These are phyloP conservation scores for Dalbergia cultrata DNA, from an alignment of 306 rosid species.

Conservation along the genomic window DNA sequence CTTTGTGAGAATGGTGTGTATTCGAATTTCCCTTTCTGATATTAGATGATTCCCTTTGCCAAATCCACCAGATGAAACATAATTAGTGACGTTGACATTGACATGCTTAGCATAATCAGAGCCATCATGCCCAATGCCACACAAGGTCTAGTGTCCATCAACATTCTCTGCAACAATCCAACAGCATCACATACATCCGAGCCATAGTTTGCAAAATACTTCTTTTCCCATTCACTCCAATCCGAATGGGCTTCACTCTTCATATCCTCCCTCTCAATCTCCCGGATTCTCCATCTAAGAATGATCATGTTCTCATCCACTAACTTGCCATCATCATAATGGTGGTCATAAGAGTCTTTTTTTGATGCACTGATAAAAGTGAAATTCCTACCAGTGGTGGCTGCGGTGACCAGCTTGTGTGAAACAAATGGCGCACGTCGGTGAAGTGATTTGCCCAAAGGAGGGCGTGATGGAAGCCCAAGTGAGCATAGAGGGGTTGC, in stretches of 20 bases:
- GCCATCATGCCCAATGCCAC: slow-evolving; percentile 51
- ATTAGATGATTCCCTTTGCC: slow-evolving; percentile 38
- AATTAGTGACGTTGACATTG: slow-evolving; percentile 45
- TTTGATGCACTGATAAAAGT: slow-evolving; percentile 45
- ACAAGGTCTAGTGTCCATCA: slow-evolving; percentile 67
- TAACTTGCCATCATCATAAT: slow-evolving; percentile 53
- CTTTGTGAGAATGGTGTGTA: too few relatives aligned
- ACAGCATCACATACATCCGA: slow-evolving; percentile 52
- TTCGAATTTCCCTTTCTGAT: too few relatives aligned
- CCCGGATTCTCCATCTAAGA: slow-evolving; percentile 65
- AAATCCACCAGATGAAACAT: slow-evolving; percentile 44
- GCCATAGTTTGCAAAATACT: slow-evolving; percentile 50
- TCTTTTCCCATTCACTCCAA: slow-evolving; percentile 74
- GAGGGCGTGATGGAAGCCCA: slow-evolving; percentile 3
- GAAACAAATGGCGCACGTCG: slow-evolving; percentile 6
- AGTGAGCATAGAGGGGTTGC: slow-evolving; percentile 41
- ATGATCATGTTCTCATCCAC: slow-evolving; percentile 70
- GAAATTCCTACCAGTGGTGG: background rate
- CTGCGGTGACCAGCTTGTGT: background rate
- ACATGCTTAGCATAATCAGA: slow-evolving; percentile 46
- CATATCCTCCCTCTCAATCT: slow-evolving; percentile 48
- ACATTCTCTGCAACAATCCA: slow-evolving; percentile 60
- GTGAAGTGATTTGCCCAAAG: background rate
- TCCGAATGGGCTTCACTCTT: slow-evolving; percentile 32
- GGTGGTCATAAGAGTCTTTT: slow-evolving; percentile 50